These are phyloP conservation scores for Nitzschia sp. DNA, from an alignment of 108 stramenopile genomes.

Conservation along the genomic window DNA sequence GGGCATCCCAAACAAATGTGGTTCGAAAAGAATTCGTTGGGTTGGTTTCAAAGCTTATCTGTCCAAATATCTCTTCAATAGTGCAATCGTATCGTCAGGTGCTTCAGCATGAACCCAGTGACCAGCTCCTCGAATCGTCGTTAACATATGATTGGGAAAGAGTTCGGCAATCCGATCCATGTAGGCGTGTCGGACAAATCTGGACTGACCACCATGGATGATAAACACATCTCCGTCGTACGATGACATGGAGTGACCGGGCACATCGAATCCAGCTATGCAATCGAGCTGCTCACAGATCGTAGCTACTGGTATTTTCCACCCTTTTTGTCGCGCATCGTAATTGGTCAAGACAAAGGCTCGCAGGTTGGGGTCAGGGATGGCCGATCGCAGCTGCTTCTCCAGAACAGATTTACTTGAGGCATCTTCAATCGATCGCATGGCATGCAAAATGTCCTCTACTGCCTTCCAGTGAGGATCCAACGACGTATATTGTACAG, in stretches of 20 bases:
- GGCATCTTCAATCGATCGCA: conserved; percentile 47
- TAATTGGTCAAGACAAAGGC: conserved; percentile 92
- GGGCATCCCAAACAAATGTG: too few species aligned
- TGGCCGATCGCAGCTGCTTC: conserved; percentile 44
- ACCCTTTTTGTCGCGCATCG: conserved; percentile 52
- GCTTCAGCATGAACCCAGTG: conserved; percentile 97
- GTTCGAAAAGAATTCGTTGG: too few species aligned
- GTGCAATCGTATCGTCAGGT: conserved; percentile 75
- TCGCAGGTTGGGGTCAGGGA: conserved; percentile 84
- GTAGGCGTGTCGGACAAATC: conserved; percentile 88
- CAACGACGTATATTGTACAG: conserved; percentile 65
- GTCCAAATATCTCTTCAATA: conserved; percentile 82
- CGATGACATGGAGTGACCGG: background rate
- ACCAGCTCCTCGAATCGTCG: conserved; percentile 87
- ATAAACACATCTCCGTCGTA: conserved; percentile 84
- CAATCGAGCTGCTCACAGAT: conserved; percentile 72
- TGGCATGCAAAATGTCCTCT: conserved; percentile 75
- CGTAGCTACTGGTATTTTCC: conserved; percentile 85
- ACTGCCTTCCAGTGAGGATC: conserved; percentile 83
- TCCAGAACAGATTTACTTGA: conserved; percentile 66
- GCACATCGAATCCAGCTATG: conserved; percentile 81
- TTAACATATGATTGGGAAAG: conserved; percentile 92
- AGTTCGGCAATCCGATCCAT: conserved; percentile 71
- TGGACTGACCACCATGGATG: conserved; percentile 88
- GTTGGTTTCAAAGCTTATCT: conserved; percentile 48